phyloP scores from a whole-genome alignment of 306 rosid genomes.

The Cucurbita pepo region DNA sequence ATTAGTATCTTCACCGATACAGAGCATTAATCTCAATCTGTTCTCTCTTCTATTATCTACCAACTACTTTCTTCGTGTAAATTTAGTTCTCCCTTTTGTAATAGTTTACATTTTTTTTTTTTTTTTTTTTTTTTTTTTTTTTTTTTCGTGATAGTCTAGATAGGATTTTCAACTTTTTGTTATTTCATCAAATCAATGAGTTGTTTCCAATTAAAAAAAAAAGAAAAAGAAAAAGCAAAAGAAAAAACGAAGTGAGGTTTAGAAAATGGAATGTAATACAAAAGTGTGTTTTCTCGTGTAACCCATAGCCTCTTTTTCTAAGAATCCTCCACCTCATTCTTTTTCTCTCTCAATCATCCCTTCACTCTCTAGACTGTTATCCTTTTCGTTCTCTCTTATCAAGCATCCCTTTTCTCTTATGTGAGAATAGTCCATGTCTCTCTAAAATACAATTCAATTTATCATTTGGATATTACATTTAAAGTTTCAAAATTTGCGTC shows the following conservation, averaged over 20 bases:
- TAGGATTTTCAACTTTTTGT: neutral
- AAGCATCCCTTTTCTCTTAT: neutral
- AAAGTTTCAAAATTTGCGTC: neutral
- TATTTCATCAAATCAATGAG: neutral
- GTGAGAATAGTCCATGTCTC: neutral
- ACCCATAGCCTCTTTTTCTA: neutral
- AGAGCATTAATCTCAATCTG: neutral
- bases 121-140: too few relatives aligned
- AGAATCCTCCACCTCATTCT: neutral
- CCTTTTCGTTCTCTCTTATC: neutral
- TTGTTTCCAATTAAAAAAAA: neutral
- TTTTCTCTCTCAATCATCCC: neutral
- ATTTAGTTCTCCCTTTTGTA: neutral
- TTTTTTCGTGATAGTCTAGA: too few relatives aligned
- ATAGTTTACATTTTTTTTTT: too few relatives aligned
- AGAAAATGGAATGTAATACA: neutral
- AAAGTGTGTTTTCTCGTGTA: neutral
- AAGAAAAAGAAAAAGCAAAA: too few relatives aligned
- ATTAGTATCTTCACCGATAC: neutral
- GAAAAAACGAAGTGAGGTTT: neutral
- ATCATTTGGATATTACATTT: neutral
- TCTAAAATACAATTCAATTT: neutral
- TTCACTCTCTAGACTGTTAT: neutral
- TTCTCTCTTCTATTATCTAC: neutral
- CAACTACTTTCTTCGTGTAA: neutral